Evolutionary conservation across 1,139 yeast species (phyloP), one percentile per base, ranked within the genome.

Genomic region (Lodderomyces pseudojiufengensis): DNA sequence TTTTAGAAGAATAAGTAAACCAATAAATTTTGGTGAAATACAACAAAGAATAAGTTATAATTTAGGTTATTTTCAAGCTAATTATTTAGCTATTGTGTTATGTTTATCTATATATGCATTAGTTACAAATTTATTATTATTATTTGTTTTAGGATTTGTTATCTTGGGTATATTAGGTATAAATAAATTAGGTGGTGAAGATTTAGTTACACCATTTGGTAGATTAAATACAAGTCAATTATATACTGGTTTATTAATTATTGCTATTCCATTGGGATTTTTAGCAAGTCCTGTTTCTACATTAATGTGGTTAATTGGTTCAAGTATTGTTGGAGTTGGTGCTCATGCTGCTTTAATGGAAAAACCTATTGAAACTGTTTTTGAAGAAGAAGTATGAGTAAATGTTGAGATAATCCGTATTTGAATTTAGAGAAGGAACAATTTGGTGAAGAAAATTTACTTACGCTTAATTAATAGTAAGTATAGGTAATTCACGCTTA

Each of bases 291-390:
- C 98, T 35, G 76, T 94, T 50, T 78, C 95, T 41, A 88, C 98
- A 22, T 66, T 94, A 70, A 75, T 94, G 78, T 94, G 98, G 98
- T 76, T 94, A 51, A 80, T 94, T 56, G 99, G 98, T 49, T 94
- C 97, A 7, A 84, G 96, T 15, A 82, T 85, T 29, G 95, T 88
- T 36, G 65, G 84, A 33, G 92, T 94, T 35, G 70, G 90, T 39
- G 79, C 95, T 10, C 99, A 94, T 63, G 97, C 98, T 37, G 66
- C 94, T 10, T 76, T 94, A 48, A 79, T 94, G 87, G 98, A 94
- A 59, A 92, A 92, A 68, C 98, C 98, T 31, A 88, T 94, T 51
- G 98, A 92, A 68, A 84, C 95, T 32, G 97, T 94, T 24, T 92
- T 92, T 55, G 96, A 90, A 61, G 97, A 87, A 59, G 88, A 85